A percentile compares a stretch with the other conserved stretches of the same genome.
Conservation (phyloP, 805 yeast genomes). For the Cyberlindnera maritima region DNA sequence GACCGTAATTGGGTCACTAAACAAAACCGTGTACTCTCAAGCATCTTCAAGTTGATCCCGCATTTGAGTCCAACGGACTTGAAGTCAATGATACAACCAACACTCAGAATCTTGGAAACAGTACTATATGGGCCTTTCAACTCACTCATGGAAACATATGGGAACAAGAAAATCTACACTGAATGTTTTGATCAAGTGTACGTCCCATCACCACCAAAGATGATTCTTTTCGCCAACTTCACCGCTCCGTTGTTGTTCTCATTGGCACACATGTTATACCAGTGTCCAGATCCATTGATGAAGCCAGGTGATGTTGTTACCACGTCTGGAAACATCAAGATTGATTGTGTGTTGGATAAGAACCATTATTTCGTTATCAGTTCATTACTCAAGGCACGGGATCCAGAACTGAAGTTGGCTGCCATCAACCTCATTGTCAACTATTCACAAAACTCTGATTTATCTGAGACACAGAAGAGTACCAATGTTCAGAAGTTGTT, state of each 20-base stretch:
- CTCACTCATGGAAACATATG: conserved; percentile 3
- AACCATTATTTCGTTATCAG: conserved; percentile 21
- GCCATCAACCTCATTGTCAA: conserved; percentile 19
- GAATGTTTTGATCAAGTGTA: conserved; percentile 17
- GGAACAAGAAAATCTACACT: conserved; percentile 2
- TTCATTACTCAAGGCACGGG: conserved; percentile 22
- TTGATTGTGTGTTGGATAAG: conserved; percentile 17
- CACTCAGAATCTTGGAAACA: conserved; percentile 10
- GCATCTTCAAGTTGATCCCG: conserved; percentile 22
- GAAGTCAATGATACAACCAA: conserved; percentile 13
- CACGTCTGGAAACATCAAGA: conserved; percentile 5
- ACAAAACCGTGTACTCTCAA: conserved; percentile 9
- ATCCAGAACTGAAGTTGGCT: conserved; percentile 24
- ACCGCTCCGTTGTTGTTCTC: conserved; percentile 23
- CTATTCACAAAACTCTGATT: conserved; percentile 20
- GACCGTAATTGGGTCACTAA: background rate
- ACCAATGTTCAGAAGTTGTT: conserved; percentile 20
- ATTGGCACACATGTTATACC: conserved; percentile 20
- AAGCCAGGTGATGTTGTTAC: background rate
- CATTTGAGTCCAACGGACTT: conserved; percentile 20
- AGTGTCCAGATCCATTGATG: conserved; percentile 11
- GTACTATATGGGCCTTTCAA: conserved; percentile 8
- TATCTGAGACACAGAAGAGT: conserved; percentile 9
- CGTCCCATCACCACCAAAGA: conserved; percentile 22
- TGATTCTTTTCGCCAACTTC: conserved; percentile 15